Evolutionary conservation across 805 yeast species (phyloP).

Genomic region (Wickerhamomyces subpelliculosus): DNA sequence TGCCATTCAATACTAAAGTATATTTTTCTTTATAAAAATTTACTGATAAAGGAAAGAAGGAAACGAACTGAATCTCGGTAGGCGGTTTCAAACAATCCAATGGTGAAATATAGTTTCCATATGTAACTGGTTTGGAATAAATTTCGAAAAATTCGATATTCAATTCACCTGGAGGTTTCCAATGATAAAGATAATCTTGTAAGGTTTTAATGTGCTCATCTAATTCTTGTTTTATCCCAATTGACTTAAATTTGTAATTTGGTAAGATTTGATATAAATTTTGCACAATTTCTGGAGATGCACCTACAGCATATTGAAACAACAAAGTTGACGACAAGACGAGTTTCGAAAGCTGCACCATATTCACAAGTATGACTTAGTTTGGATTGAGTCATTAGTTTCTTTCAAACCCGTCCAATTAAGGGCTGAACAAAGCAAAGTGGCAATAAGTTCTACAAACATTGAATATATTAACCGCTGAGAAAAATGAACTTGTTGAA

Average conservation of each 20-base stretch:
- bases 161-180: slow-evolving; percentile 1
- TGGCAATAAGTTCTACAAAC: too few relatives aligned
- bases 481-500: too few relatives aligned
- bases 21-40: neutral
- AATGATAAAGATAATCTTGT: neutral
- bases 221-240: neutral
- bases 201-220: neutral
- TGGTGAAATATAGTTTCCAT: slow-evolving; percentile 1
- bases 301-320: too few relatives aligned
- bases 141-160: neutral
- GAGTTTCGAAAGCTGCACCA: too few relatives aligned
- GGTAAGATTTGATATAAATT: neutral
- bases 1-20: neutral
- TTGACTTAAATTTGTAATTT: neutral
- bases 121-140: neutral
- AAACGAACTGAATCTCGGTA: neutral
- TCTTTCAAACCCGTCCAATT: too few relatives aligned
- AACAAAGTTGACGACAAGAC: too few relatives aligned
- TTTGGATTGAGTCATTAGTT: too few relatives aligned
- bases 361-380: too few relatives aligned
- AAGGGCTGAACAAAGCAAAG: too few relatives aligned
- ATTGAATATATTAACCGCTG: too few relatives aligned
- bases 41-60: neutral
- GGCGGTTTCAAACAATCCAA: neutral
- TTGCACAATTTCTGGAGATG: neutral